Base-by-base conservation (phyloP, 441 rosid species). In the Pelargonium fulgidum region DNA sequence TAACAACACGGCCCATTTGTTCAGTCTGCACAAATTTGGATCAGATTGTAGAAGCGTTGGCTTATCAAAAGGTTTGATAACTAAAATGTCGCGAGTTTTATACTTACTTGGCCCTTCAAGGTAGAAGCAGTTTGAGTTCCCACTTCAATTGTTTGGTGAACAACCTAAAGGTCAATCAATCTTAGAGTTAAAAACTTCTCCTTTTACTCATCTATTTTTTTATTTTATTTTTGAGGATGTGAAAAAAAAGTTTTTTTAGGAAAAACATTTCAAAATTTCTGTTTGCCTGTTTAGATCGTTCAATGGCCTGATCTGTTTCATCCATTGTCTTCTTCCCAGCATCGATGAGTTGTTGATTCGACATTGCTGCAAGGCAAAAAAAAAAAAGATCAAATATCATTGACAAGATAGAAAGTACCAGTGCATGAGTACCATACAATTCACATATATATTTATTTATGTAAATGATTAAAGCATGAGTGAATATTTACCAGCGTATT, bases 1-100 rank as follows among this genome's bases (percentile, higher is more conserved):
- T 92, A 59, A 92, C 98, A 58, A 94, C 88, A 5, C 97, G 92
- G 16, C 97, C 99, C 97, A 95, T 95, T 95, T 95, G 99, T 56
- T 95, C 99, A 67, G 99, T 92, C 98, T 95, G 88, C 68, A 70
- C 41, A 75, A 68, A 68, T 72, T 67, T 26, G 19, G 39, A 74
- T 79, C 70, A 65, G 39, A 10, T 36, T 33, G 70, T 56, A 54
- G 20, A 70, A 64, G 19, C 13, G 4, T 44, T 36, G n/a, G 33
- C 12, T 29, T 6, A 7, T 33, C 13, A 59, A n/a, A 69, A 29
- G 59, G 12, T 12, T 44, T 16, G 12, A 64, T 13, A 66, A 62
- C 48, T 1, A 2, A 7, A 17, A 69, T 52, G 67, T 66, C 16
- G 20, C 41, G 20, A 62, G 70, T 70, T 42, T 64, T 52, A 17